Conservation (phyloP, 305 asterid genomes). For the Andrographis paniculata region DNA sequence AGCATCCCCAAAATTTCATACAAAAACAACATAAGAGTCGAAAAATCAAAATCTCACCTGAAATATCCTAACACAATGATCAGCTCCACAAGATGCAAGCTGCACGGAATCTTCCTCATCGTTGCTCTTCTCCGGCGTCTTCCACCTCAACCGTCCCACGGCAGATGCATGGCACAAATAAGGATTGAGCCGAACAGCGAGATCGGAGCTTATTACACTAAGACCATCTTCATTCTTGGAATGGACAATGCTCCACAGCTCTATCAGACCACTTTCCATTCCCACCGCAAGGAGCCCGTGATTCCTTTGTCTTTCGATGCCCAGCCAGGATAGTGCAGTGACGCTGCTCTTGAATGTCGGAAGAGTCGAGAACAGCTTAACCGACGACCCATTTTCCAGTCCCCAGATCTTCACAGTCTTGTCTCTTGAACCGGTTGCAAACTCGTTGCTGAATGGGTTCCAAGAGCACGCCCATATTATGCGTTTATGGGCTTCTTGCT, state of each 20-base stretch:
- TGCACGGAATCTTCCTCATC: slow-evolving; percentile 39
- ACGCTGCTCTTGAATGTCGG: slow-evolving; percentile 70
- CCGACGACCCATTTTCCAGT: slow-evolving; percentile 43
- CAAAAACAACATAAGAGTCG: no score
- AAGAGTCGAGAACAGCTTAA: slow-evolving; percentile 47
- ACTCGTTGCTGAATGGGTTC: slow-evolving; percentile 77
- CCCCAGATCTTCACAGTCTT: slow-evolving; percentile 87
- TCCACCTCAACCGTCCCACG: slow-evolving; percentile 70
- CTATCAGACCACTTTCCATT: slow-evolving; percentile 80
- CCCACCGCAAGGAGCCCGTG: slow-evolving; percentile 76
- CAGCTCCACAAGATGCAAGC: slow-evolving; percentile 92
- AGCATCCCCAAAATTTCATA: no score
- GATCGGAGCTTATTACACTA: slow-evolving; percentile 28
- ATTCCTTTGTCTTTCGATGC: slow-evolving; percentile 38
- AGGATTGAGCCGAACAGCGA: slow-evolving; percentile 46
- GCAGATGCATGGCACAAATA: slow-evolving; percentile 75
- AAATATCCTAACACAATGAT: slow-evolving; percentile 82
- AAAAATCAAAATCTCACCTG: slow-evolving; percentile 23
- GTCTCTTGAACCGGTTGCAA: slow-evolving; percentile 94
- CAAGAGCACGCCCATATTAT: slow-evolving; percentile 94
- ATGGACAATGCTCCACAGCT: slow-evolving; percentile 55
- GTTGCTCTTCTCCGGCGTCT: slow-evolving; percentile 28
- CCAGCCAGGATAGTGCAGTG: slow-evolving; percentile 80
- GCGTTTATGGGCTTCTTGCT: slow-evolving; percentile 88
- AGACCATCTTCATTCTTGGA: slow-evolving; percentile 17